Base-by-base conservation (phyloP, 225 moss, liverwort and hornwort genomes). In the Neckera pumila region DNA sequence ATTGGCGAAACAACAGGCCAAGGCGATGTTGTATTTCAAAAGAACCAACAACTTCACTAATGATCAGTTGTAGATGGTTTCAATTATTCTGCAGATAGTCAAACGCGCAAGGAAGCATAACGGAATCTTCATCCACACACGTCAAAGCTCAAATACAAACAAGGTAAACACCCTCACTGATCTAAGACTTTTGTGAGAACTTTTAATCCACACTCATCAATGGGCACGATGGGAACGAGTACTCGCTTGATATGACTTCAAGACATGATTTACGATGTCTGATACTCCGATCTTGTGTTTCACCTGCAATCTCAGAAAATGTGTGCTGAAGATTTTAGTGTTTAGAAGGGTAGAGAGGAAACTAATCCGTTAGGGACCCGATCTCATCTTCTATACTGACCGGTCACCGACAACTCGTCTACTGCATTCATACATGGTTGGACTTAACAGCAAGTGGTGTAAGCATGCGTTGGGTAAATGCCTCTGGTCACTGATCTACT, bases 201-300 rank as follows among this genome's bases (percentile, higher is more conserved):
- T 60, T 43, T 40, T 71, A 77, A 62, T 66, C 54, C 26, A 11
- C 42, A 79, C 20, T 64, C 81, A 88, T 54, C 38, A 74, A 82
- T 82, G 90, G 27, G 28, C 18, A 86, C 70, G 92, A 71, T 33
- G 80, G 47, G 86, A 36, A 78, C 86, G 87, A 26, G 86, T 49
- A 56, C 30, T 92, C 45, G 84, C 75, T 84, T 89, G 81, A 51
- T 86, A 85, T 51, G 64, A 89, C 90, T 92, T 94, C 87, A 94
- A 88, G 23, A 94, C 89, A 73, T 93, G 72, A 60, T 88, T 90
- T n/a, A 94, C 4, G 53, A 94, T 94, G 78, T 88, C 89, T 54
- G 86, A 58, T 22, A 94, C 93, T n/a, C 94, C 94, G 45, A 93
- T 40, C 40, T 91, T 92, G 89, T 94, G 94, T 79, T 94, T 94